These are phyloP conservation scores for Chlorella vulgaris DNA, from an alignment of 139 green algal genomes.

Conservation along the genomic window DNA sequence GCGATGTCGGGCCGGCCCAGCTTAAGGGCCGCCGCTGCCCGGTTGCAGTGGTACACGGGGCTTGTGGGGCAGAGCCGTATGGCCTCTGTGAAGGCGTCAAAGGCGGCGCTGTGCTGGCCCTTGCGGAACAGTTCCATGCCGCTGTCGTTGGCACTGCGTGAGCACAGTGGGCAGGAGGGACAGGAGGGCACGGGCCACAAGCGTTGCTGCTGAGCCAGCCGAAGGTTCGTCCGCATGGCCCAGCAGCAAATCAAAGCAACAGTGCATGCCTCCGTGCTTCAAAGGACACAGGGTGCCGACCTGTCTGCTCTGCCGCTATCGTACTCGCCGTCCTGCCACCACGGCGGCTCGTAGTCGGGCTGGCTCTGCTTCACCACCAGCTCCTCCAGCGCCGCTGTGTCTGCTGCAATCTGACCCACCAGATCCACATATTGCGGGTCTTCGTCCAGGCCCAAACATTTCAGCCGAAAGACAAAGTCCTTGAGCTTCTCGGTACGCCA, in stretches of 20 bases:
- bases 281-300: neutral
- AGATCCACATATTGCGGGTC: conserved; percentile 22
- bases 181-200: too few relatives aligned
- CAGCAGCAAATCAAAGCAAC: neutral
- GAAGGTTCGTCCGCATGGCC: neutral
- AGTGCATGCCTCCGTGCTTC: too few relatives aligned
- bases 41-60: conserved; percentile 60
- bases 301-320: conserved; percentile 44
- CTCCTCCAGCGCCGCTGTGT: conserved; percentile 32
- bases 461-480: conserved; percentile 31
- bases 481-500: conserved; percentile 37
- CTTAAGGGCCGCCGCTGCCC: conserved; percentile 56
- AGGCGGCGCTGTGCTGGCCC: conserved; percentile 44
- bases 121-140: conserved; percentile 26
- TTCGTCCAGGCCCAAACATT: conserved; percentile 33
- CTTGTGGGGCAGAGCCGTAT: conserved; percentile 54
- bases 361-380: conserved; percentile 27
- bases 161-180: too few relatives aligned
- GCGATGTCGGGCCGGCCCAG: conserved; percentile 46
- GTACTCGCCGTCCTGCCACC: conserved; percentile 62
- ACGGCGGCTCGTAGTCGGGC: conserved; percentile 39
- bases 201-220: too few relatives aligned
- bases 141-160: conserved; percentile 43
- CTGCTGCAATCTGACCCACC: conserved; percentile 2
- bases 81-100: conserved; percentile 63